These are phyloP conservation scores for Zygoascus ofunaensis DNA, from an alignment of 805 yeast species.

Conservation along the genomic window DNA sequence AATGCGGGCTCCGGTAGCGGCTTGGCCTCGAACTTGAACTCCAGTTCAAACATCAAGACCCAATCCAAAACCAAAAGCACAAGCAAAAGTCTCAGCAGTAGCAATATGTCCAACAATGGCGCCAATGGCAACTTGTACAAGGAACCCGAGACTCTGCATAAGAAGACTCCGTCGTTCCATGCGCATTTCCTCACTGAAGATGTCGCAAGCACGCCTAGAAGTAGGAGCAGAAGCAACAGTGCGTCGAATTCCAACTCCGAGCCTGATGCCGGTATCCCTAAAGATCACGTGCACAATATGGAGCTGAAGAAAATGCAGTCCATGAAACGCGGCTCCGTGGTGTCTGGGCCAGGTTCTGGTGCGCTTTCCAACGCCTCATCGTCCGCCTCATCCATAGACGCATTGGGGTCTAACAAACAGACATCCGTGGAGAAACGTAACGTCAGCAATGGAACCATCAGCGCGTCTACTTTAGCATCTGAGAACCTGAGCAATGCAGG, in stretches of 20 bases:
- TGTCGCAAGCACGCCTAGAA: slow-evolving; percentile 27
- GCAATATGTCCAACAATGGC: not conserved
- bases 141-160: slow-evolving; percentile 27
- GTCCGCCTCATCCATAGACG: slow-evolving; percentile 9
- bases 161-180: slow-evolving; percentile 56
- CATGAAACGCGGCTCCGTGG: not conserved
- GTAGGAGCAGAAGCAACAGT: slow-evolving; percentile 1
- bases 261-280: slow-evolving; percentile 2
- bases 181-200: slow-evolving; percentile 73
- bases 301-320: slow-evolving; percentile 1
- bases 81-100: not conserved
- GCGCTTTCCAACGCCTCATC: slow-evolving; percentile 14
- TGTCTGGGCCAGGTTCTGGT: not conserved
- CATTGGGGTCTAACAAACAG: not conserved
- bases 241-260: slow-evolving; percentile 14
- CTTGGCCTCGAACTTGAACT: not conserved
- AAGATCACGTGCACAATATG: not conserved
- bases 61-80: slow-evolving; percentile 1
- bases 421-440: not conserved
- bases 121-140: not conserved
- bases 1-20: not conserved
- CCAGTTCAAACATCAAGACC: slow-evolving; percentile 1
- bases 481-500: not conserved
- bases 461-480: not conserved
- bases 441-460: not conserved